Evolutionary conservation across 1,139 yeast species (phyloP).

Genomic region (Geotrichum bryndzae): DNA sequence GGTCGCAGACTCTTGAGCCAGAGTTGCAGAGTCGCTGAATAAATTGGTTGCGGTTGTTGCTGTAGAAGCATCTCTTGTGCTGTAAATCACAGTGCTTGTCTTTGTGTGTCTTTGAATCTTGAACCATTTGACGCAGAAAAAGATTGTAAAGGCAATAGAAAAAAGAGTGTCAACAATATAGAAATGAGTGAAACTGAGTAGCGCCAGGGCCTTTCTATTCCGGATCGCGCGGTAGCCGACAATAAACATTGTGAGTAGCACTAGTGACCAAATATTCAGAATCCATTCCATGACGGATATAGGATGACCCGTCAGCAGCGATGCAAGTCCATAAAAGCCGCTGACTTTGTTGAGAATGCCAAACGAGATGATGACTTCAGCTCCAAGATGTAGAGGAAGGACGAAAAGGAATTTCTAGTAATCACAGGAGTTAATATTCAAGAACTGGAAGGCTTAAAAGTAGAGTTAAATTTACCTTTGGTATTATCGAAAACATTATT

Average conservation of each 20-base stretch:
- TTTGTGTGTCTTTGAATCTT: slow-evolving; percentile 12
- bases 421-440: background rate
- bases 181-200: slow-evolving; percentile 57
- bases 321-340: slow-evolving; percentile 80
- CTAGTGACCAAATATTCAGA: slow-evolving; percentile 60
- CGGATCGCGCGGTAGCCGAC: slow-evolving; percentile 51
- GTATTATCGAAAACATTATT: background rate
- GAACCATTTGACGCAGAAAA: slow-evolving; percentile 75
- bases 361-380: slow-evolving; percentile 72
- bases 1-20: slow-evolving; percentile 63
- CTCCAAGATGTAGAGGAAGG: slow-evolving; percentile 80
- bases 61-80: slow-evolving; percentile 9
- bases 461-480: background rate
- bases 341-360: slow-evolving; percentile 84
- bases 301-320: slow-evolving; percentile 83
- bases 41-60: slow-evolving; percentile 14
- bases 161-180: slow-evolving; percentile 62
- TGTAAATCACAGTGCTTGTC: slow-evolving; percentile 16
- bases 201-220: slow-evolving; percentile 43
- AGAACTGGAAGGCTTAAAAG: background rate
- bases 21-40: slow-evolving; percentile 55
- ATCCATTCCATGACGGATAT: slow-evolving; percentile 79
- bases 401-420: slow-evolving; percentile 44
- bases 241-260: slow-evolving; percentile 60
- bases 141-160: slow-evolving; percentile 63